These are phyloP conservation scores for Phellopilus nigrolimitatus DNA, from an alignment of 1,284 basidiomycete genomes.

Conservation along the genomic window DNA sequence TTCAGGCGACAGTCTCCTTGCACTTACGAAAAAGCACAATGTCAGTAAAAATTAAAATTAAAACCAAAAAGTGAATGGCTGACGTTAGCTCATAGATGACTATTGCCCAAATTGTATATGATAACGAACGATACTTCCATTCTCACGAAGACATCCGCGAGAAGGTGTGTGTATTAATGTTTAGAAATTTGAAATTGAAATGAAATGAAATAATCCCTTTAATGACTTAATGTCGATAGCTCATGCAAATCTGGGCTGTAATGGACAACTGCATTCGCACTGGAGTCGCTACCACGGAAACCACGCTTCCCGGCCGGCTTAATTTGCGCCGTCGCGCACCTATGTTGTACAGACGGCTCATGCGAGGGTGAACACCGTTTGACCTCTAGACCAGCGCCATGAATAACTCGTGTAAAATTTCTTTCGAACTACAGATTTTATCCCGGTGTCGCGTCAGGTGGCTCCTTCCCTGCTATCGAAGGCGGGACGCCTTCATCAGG, in stretches of 20 bases:
- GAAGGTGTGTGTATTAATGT: slow-evolving; percentile 44
- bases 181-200: background rate
- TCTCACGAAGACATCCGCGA: slow-evolving; percentile 71
- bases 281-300: slow-evolving; percentile 78
- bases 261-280: slow-evolving; percentile 93
- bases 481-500: slow-evolving; percentile 31
- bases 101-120: slow-evolving; percentile 92
- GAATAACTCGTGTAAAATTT: slow-evolving; percentile 14
- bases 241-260: slow-evolving; percentile 81
- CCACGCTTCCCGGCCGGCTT: slow-evolving; percentile 82
- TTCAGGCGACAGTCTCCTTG: slow-evolving; percentile 73
- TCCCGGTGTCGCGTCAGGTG: slow-evolving; percentile 44
- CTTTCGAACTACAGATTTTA: slow-evolving; percentile 55
- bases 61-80: slow-evolving; percentile 20
- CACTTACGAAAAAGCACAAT: slow-evolving; percentile 79
- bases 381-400: slow-evolving; percentile 3
- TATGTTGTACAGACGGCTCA: slow-evolving; percentile 80
- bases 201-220: slow-evolving; percentile 5
- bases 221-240: slow-evolving; percentile 32
- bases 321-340: slow-evolving; percentile 76
- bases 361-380: slow-evolving; percentile 66
- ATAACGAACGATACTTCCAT: slow-evolving; percentile 84
- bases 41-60: slow-evolving; percentile 38
- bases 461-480: slow-evolving; percentile 43
- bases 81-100: slow-evolving; percentile 56